These are phyloP conservation scores for Penicillium antarcticum DNA, from an alignment of 495 filamentous ascomycete genomes.

Conservation along the genomic window DNA sequence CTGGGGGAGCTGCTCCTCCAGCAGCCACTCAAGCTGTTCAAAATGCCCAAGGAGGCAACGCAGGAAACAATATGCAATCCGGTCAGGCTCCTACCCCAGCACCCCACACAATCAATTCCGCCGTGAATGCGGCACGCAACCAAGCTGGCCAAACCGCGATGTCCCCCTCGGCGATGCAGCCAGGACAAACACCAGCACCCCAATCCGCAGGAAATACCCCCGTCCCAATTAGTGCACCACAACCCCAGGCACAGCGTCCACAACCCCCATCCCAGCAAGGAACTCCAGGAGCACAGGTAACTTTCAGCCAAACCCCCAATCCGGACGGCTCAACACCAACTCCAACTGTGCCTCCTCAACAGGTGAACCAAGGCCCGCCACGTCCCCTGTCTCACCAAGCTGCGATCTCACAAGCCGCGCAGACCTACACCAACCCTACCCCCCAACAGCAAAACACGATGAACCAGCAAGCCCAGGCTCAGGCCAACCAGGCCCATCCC, in stretches of 20 bases:
- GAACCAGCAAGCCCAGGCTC: slow-evolving; percentile 23
- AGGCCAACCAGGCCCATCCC: slow-evolving; percentile 47
- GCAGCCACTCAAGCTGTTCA: slow-evolving; percentile 16
- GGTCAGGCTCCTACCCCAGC: slow-evolving; percentile 42
- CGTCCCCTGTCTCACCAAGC: slow-evolving; percentile 61
- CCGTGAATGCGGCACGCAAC: slow-evolving; percentile 49
- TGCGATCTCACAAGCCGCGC: slow-evolving; percentile 58
- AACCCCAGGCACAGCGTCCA: slow-evolving; percentile 45
- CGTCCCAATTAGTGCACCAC: slow-evolving; percentile 34
- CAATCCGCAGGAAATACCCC: slow-evolving; percentile 43
- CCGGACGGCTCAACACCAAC: slow-evolving; percentile 41
- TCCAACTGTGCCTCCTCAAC: slow-evolving; percentile 33
- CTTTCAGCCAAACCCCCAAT: slow-evolving; percentile 34
- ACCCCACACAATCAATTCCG: slow-evolving; percentile 52
- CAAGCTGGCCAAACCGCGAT: slow-evolving; percentile 39
- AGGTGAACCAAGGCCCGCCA: slow-evolving; percentile 47
- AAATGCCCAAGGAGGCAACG: slow-evolving; percentile 20
- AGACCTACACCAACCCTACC: slow-evolving; percentile 47
- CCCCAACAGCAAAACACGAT: slow-evolving; percentile 33
- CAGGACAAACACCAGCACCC: slow-evolving; percentile 34
- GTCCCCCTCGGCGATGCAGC: slow-evolving; percentile 38
- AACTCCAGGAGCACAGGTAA: slow-evolving; percentile 37
- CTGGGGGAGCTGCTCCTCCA: slow-evolving; percentile 10
- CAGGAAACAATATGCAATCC: slow-evolving; percentile 26
- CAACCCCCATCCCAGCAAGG: slow-evolving; percentile 37